Conservation (phyloP, 2,329 filamentous ascomycete species). For the Teratosphaeria destructans region DNA sequence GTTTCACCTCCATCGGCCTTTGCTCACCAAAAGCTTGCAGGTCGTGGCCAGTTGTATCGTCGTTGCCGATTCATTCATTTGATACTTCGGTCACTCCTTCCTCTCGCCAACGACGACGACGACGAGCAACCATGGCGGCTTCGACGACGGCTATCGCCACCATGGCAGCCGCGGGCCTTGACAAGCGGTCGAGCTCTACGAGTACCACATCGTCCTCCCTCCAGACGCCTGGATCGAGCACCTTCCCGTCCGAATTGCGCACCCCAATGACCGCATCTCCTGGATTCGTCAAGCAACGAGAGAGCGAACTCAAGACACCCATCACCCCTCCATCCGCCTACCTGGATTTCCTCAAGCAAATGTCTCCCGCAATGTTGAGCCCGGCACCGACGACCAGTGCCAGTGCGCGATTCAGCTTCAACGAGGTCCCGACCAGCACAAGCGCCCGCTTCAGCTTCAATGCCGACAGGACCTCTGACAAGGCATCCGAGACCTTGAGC, state of each 20-base stretch:
- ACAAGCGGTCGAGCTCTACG: constrained; percentile 29
- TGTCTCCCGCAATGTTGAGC: constrained; percentile 60
- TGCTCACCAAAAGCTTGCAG: constrained; percentile 15
- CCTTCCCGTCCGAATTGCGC: constrained; percentile 41
- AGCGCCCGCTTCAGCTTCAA: constrained; percentile 41
- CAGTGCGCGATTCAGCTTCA: constrained; percentile 1
- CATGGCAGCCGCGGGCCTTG: constrained; percentile 25
- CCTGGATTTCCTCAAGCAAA: constrained; percentile 80
- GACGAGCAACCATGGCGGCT: constrained; percentile 16
- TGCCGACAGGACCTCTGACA: constrained; percentile 26
- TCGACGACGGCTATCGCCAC: constrained; percentile 23
- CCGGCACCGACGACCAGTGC: constrained; percentile 46
- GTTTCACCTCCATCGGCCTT: constrained; percentile 7
- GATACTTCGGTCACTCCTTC: constrained; percentile 19
- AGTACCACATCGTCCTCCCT: constrained; percentile 19
- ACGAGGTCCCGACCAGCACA: constrained; percentile 21
- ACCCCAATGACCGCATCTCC: constrained; percentile 57
- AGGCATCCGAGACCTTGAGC: constrained; percentile 17
- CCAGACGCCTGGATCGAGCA: constrained; percentile 52
- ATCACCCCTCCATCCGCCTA: constrained; percentile 87
- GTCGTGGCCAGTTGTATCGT: constrained; percentile 11
- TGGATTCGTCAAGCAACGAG: constrained; percentile 55
- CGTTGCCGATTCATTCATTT: constrained; percentile 22
- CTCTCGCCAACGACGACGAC: constrained; percentile 17
- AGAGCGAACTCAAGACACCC: constrained; percentile 63